These are phyloP conservation scores for Perilla frutescens DNA, from an alignment of 257 asterid species.

Conservation along the genomic window DNA sequence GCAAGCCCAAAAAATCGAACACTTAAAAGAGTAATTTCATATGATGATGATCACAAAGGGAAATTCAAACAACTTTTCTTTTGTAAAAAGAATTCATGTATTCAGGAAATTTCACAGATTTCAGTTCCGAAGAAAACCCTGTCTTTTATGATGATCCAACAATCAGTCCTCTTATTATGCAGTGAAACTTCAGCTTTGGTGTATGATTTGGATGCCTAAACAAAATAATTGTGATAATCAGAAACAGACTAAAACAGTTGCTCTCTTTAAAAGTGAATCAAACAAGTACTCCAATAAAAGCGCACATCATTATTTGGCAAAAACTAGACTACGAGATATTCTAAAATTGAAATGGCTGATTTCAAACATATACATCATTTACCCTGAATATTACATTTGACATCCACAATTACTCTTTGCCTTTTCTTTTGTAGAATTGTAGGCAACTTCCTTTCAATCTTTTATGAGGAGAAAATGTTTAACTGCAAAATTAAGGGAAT, in stretches of 20 bases:
- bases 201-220: constrained; percentile 61
- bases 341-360: constrained; percentile 5
- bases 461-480: background rate
- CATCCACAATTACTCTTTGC: background rate
- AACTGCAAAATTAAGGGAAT: background rate
- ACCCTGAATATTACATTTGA: background rate
- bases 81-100: background rate
- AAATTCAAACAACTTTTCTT: background rate
- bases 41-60: background rate
- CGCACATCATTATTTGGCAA: background rate
- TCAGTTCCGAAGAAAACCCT: constrained; percentile 54
- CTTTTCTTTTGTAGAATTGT: background rate
- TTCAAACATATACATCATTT: background rate
- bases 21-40: background rate
- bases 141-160: constrained; percentile 96
- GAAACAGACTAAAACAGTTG: background rate
- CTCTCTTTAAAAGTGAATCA: background rate
- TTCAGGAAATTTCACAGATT: constrained; percentile 6
- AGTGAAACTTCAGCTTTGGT: constrained; percentile 70
- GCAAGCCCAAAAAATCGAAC: background rate
- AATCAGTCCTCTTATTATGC: constrained; percentile 87
- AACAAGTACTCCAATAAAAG: constrained; percentile 8
- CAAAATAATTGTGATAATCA: constrained; percentile 20
- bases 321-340: background rate
- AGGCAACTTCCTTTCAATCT: background rate